Conservation (phyloP, 2,329 filamentous ascomycete species). For the Orbilia javanica region DNA sequence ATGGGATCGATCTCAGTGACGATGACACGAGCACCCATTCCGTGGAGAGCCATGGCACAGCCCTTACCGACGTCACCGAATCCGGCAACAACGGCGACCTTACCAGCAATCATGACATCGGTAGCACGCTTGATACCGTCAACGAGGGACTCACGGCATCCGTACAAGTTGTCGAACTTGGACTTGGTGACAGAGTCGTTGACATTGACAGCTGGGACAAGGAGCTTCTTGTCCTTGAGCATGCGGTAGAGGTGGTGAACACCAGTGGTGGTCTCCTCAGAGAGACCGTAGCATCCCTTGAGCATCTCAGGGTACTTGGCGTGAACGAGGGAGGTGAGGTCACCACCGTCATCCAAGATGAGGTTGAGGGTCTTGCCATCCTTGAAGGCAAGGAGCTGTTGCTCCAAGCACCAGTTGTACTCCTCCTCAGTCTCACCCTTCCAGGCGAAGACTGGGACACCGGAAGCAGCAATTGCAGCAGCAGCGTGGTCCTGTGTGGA, state of each 20-base stretch:
- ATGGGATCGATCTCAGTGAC: slow-evolving; percentile 98
- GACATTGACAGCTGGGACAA: slow-evolving; percentile 97
- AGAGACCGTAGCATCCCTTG: slow-evolving; percentile 97
- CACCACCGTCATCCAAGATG: slow-evolving; percentile 98
- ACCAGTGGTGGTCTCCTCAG: slow-evolving; percentile 99
- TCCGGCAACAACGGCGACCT: slow-evolving; percentile 96
- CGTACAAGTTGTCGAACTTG: slow-evolving; percentile 99
- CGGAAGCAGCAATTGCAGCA: slow-evolving; percentile 92
- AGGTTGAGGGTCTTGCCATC: slow-evolving; percentile 96
- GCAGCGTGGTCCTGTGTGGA: slow-evolving; percentile 98
- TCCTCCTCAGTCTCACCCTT: slow-evolving; percentile 98
- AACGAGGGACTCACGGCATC: slow-evolving; percentile 97
- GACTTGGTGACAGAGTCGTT: slow-evolving; percentile 99
- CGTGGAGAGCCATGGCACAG: slow-evolving; percentile 93
- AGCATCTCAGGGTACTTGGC: slow-evolving; percentile 98
- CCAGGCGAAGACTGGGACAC: slow-evolving; percentile 88
- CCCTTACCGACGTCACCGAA: slow-evolving; percentile 99
- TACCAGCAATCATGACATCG: slow-evolving; percentile 99
- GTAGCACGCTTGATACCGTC: slow-evolving; percentile 99
- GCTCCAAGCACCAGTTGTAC: slow-evolving; percentile 99
- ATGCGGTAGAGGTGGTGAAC: slow-evolving; percentile 99
- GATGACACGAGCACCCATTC: slow-evolving; percentile 96
- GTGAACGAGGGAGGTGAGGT: slow-evolving; percentile 96
- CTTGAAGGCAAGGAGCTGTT: slow-evolving; percentile 97
- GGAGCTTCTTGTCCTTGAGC: slow-evolving; percentile 89